These are phyloP conservation scores for Posidonia australis DNA, from an alignment of 106 monocot species.

Conservation along the genomic window DNA sequence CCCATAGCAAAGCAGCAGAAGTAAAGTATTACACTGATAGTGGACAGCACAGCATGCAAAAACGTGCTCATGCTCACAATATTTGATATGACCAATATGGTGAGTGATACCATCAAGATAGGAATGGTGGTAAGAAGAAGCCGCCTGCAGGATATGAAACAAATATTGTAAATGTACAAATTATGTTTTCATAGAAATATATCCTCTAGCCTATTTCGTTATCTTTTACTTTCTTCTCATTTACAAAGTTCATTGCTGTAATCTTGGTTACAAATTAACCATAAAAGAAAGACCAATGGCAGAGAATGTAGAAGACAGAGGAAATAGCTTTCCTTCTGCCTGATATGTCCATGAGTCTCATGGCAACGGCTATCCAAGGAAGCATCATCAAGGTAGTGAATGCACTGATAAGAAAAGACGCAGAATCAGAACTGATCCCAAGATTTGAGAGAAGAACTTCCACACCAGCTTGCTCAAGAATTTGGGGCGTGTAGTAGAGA, in stretches of 20 bases:
- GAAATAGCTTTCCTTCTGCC: constrained; percentile 18
- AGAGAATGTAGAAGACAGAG: not conserved
- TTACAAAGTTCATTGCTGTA: no score
- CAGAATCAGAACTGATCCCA: constrained; percentile 18
- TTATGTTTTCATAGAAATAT: no score
- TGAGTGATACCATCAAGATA: constrained; percentile 12
- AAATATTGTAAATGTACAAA: not conserved
- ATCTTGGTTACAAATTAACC: no score
- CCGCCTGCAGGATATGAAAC: constrained; percentile 3
- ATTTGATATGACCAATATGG: constrained; percentile 15
- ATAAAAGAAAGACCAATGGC: not conserved
- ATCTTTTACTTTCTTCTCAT: no score
- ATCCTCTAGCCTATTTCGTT: no score
- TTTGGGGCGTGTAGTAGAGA: constrained; percentile 27
- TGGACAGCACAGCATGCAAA: constrained; percentile 18
- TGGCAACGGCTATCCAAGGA: constrained; percentile 23
- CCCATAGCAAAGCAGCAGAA: constrained; percentile 28
- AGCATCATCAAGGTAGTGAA: constrained; percentile 24
- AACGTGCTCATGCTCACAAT: constrained; percentile 15
- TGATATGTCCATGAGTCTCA: constrained; percentile 27
- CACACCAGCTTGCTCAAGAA: constrained; percentile 27
- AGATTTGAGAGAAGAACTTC: constrained; percentile 21
- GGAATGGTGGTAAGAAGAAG: constrained; percentile 23
- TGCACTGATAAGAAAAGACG: constrained; percentile 23
- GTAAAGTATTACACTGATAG: constrained; percentile 21